Evolutionary conservation across 306 rosid species (phyloP).

Genomic region (Arachis hypogaea): DNA sequence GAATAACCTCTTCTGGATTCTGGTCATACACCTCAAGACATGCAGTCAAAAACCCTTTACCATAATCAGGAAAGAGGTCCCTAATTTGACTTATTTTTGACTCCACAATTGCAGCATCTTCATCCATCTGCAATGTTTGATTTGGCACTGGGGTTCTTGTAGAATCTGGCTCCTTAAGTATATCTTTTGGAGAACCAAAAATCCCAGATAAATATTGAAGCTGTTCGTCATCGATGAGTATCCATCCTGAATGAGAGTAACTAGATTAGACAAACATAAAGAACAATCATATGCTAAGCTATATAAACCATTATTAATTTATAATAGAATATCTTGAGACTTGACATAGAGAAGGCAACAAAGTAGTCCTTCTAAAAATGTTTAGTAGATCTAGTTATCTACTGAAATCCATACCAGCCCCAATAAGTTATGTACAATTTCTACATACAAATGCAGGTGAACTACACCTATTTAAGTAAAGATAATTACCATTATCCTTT

Average conservation of each 20-base stretch:
- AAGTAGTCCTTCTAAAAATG: slow-evolving; percentile 17
- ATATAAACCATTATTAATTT: slow-evolving; percentile 6
- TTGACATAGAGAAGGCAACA: not conserved
- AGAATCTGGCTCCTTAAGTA: slow-evolving; percentile 42
- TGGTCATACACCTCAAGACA: slow-evolving; percentile 94
- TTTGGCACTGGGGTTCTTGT: slow-evolving; percentile 36
- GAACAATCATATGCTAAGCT: slow-evolving; percentile 14
- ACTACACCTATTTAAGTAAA: not conserved
- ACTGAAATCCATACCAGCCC: slow-evolving; percentile 6
- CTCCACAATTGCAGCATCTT: slow-evolving; percentile 72
- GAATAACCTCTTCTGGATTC: slow-evolving; percentile 96
- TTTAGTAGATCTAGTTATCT: slow-evolving; percentile 10
- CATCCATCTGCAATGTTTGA: slow-evolving; percentile 58
- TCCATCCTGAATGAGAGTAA: slow-evolving; percentile 79
- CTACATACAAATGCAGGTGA: slow-evolving; percentile 26
- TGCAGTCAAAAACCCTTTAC: slow-evolving; percentile 80
- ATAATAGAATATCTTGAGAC: slow-evolving; percentile 11
- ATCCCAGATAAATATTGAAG: slow-evolving; percentile 67
- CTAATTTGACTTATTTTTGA: slow-evolving; percentile 93
- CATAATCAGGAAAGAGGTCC: slow-evolving; percentile 94
- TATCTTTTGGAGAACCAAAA: slow-evolving; percentile 50
- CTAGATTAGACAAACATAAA: slow-evolving; percentile 32
- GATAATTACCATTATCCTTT: slow-evolving; percentile 59
- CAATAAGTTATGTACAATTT: slow-evolving; percentile 12
- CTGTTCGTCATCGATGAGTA: slow-evolving; percentile 78